Evolutionary conservation across 495 filamentous ascomycete species (phyloP), one percentile per base, ranked within the genome.

Genomic region (Penicillium tannophilum): DNA sequence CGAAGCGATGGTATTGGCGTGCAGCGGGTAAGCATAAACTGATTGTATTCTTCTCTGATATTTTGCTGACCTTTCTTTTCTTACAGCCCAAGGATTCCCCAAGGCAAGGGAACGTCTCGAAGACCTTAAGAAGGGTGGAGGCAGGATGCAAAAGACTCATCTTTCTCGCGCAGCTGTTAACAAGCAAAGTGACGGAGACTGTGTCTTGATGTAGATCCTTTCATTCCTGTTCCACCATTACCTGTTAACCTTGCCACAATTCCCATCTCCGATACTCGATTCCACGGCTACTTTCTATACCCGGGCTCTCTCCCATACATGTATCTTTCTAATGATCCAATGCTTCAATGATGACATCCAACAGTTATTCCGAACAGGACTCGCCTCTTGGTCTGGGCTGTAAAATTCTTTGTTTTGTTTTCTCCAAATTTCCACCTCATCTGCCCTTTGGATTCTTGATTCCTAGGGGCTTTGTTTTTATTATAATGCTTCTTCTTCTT

Each of bases 1-100:
- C 93, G 19, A 96, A 97, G 78, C 83, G 91, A 65, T 98, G 94
- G 94, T 98, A 98, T 77, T 97, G 92, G 84, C 84, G 93, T 74
- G 92, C 94, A 77, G 94, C 94, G 75, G 89, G 94, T 97, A 76
- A 86, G 93, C 88, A 16, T 42, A 58, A 41, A 28, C 54, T n/a
- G 64, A 41, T 9, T 14, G 56, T 26, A 3, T 30, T n/a, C n/a
- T 46, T n/a, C 1, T 7, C 8, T 42, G 30, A 48, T n/a, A 12
- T n/a, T 0, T 14, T 28, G 45, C 54, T 56, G 46, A 56, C 23
- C 9, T 43, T 42, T 43, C 42, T 17, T 17, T 23, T 52, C 17
- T 43, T 12, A 12, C 33, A 97, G 94, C 92, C 48, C 92, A 97
- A 79, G 89, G 92, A 69, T 96, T 94, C 72, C 89, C 90, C 41